Percentiles rank a stretch among this genome's conserved stretches.
phyloP scores from a whole-genome alignment of 805 yeast genomes.

The Candida hungchunana region DNA sequence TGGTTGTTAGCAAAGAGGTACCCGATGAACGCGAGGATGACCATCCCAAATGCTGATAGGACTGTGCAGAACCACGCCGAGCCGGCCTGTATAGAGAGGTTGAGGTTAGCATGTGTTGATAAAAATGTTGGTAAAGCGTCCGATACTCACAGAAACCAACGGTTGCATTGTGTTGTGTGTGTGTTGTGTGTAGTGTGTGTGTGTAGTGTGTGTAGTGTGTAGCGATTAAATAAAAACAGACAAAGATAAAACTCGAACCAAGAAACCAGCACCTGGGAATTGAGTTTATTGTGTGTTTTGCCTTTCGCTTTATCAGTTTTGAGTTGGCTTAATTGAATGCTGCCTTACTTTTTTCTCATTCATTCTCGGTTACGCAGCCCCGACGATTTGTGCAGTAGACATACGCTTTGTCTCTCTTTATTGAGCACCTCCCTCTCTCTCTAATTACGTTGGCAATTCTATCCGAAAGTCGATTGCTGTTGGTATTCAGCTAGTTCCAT shows the following conservation, averaged over 20 bases:
- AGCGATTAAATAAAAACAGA: too few relatives aligned
- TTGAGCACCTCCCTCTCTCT: too few relatives aligned
- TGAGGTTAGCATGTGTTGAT: constrained; percentile 2
- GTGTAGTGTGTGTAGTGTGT: background rate
- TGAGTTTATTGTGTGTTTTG: too few relatives aligned
- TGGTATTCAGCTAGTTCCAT: too few relatives aligned
- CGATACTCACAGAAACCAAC: constrained; percentile 40
- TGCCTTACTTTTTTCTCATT: too few relatives aligned
- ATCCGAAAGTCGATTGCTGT: too few relatives aligned
- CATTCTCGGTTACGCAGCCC: constrained; percentile 1
- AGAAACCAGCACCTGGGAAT: too few relatives aligned
- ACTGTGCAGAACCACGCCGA: constrained; percentile 96
- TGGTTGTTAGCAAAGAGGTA: constrained; percentile 73
- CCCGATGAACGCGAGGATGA: constrained; percentile 82
- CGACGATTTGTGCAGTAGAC: background rate
- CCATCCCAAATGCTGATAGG: constrained; percentile 86
- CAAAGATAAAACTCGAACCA: too few relatives aligned
- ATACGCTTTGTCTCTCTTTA: too few relatives aligned
- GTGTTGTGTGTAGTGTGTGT: background rate
- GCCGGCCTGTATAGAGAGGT: constrained; percentile 52
- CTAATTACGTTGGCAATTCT: too few relatives aligned
- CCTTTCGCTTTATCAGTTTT: too few relatives aligned
- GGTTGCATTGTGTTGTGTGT: constrained; percentile 36
- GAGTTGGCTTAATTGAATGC: too few relatives aligned
- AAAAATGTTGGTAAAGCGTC: background rate